These are phyloP conservation scores for Pterula multifida DNA, from an alignment of 1,284 basidiomycete species.

Conservation along the genomic window DNA sequence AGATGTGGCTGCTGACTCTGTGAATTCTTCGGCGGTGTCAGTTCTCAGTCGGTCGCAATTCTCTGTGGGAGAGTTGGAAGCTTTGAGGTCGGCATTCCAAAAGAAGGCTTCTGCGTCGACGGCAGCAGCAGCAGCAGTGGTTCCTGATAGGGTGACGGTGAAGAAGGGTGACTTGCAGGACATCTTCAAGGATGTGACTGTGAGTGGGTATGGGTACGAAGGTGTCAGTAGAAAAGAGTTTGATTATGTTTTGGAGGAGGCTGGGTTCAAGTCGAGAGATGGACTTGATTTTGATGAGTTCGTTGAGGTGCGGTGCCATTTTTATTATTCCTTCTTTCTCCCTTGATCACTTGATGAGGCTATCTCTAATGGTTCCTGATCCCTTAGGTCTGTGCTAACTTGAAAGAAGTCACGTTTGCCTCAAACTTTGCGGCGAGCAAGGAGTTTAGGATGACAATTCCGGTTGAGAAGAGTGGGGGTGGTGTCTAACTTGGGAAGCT, in stretches of 20 bases:
- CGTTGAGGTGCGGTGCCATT: slow-evolving; percentile 47
- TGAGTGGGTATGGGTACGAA: slow-evolving; percentile 40
- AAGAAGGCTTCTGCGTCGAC: slow-evolving; percentile 6
- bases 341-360: too few relatives aligned
- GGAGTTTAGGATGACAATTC: slow-evolving; percentile 48
- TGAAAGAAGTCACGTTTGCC: slow-evolving; percentile 68
- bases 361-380: too few relatives aligned
- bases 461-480: slow-evolving; percentile 80
- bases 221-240: slow-evolving; percentile 44
- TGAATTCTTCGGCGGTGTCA: slow-evolving; percentile 5
- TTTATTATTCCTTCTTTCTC: slow-evolving; percentile 6
- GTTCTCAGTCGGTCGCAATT: slow-evolving; percentile 41
- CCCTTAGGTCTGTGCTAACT: slow-evolving; percentile 60
- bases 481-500: too few relatives aligned
- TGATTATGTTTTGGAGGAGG: slow-evolving; percentile 65
- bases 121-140: neutral
- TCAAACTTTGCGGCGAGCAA: slow-evolving; percentile 27
- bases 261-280: slow-evolving; percentile 45
- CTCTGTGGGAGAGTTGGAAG: slow-evolving; percentile 45
- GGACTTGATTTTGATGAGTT: slow-evolving; percentile 70
- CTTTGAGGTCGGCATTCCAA: slow-evolving; percentile 47
- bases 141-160: slow-evolving; percentile 4
- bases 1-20: slow-evolving; percentile 10
- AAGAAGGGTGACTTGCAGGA: slow-evolving; percentile 24
- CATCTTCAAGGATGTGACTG: slow-evolving; percentile 30